phyloP scores from a whole-genome alignment of 495 filamentous ascomycete species.

The Lepidopterella palustris region DNA sequence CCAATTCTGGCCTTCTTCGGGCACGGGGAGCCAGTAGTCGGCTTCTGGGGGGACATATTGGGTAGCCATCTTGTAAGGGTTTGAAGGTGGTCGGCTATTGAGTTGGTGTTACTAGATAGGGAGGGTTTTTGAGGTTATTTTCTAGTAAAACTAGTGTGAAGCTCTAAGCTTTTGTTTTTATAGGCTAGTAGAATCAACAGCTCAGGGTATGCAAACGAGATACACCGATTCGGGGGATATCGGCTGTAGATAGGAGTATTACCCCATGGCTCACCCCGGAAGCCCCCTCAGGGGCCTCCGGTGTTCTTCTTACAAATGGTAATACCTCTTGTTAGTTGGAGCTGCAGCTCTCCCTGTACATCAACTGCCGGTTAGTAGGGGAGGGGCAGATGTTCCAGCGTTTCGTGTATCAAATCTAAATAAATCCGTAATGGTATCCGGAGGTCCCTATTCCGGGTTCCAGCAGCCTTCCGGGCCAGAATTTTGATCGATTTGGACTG shows the following conservation, averaged over 20 bases:
- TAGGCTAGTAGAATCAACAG: not conserved
- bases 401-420: too few species aligned
- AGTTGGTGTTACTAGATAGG: not conserved
- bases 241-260: not conserved
- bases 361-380: too few species aligned
- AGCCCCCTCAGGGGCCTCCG: not conserved
- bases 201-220: not conserved
- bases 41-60: slow-evolving; percentile 3
- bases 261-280: not conserved
- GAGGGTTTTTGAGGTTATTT: not conserved
- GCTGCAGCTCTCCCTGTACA: too few species aligned
- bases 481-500: too few species aligned
- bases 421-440: too few species aligned
- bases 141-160: not conserved
- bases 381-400: too few species aligned
- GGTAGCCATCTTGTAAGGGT: not conserved
- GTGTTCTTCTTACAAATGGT: not conserved
- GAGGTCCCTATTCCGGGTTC: too few species aligned
- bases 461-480: too few species aligned
- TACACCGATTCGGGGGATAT: not conserved
- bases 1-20: not conserved
- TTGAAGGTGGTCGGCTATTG: not conserved
- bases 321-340: not conserved
- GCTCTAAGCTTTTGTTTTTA: not conserved
- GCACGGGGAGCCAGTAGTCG: slow-evolving; percentile 1